Evolutionary conservation across 2,329 filamentous ascomycete genomes (phyloP).

Genomic region (Aspergillus piperis): DNA sequence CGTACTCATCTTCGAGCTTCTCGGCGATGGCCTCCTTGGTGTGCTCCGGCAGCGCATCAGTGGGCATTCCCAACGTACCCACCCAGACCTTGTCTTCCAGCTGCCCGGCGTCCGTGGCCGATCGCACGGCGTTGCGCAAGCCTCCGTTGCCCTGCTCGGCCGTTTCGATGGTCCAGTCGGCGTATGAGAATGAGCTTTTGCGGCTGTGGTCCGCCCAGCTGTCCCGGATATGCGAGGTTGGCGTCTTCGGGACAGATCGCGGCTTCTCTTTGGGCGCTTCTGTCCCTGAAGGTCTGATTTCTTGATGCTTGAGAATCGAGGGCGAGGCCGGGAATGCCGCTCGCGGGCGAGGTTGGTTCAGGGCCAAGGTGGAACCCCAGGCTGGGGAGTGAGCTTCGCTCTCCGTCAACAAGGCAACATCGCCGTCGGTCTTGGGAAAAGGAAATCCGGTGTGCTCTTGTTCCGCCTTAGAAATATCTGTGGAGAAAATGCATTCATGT

Average conservation of each 20-base stretch:
- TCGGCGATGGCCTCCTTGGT: constrained; percentile 83
- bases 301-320: constrained; percentile 70
- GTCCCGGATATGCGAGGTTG: constrained; percentile 13
- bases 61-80: constrained; percentile 90
- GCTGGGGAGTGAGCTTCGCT: constrained; percentile 73
- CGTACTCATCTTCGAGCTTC: constrained; percentile 74
- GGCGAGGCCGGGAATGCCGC: constrained; percentile 73
- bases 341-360: constrained; percentile 77
- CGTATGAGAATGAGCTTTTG: constrained; percentile 69
- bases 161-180: constrained; percentile 78
- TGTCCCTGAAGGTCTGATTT: constrained; percentile 34
- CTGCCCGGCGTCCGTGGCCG: constrained; percentile 68
- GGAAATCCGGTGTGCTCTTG: constrained; percentile 30
- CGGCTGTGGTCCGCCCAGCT: constrained; percentile 54
- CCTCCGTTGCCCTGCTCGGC: constrained; percentile 92
- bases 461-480: constrained; percentile 26
- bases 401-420: constrained; percentile 61
- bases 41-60: constrained; percentile 74
- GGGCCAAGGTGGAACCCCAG: constrained; percentile 67
- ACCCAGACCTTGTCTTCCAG: constrained; percentile 82
- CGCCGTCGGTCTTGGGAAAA: constrained; percentile 33
- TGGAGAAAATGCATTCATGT: constrained; percentile 44
- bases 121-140: constrained; percentile 82
- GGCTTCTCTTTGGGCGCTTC: constrained; percentile 25
- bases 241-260: constrained; percentile 14